Evolutionary conservation across 371 early-diverging fungal genomes (phyloP), one percentile per base, ranked within the genome.

Genomic region (Rhizomucor pusillus): DNA sequence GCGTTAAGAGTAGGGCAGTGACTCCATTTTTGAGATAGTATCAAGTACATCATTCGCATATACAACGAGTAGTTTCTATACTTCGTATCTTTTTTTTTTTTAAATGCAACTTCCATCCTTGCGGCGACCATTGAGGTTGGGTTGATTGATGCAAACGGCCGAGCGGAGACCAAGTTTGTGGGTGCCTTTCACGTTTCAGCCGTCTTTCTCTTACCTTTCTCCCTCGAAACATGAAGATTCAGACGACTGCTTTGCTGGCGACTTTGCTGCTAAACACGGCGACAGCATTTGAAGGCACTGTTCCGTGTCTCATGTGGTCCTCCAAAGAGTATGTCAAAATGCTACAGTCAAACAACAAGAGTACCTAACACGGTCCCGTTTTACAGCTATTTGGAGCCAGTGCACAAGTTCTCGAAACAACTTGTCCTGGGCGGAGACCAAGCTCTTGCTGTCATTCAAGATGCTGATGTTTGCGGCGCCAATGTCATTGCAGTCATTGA

Each of bases 401-500:
- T 46, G 19, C 35, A 41, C 29, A 25, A 57, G 4, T 34, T 43
- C 22, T 25, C 65, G 12, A 53, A 62, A n/a, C 78, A 78, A 44
- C 50, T 70, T 20, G 59, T 74, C 34, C 50, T 78, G 19, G 52
- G 52, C 19, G 57, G 62, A 12, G 50, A 63, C 24, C 65, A 66
- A 33, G 78, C 71, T 13, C 44, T 63, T 47, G 45, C 58, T 23
- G 29, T 48, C 44, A 69, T 70, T 25, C 64, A 73, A 9, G 60
- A 67, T 10, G 35, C 65, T 18, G 61, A 67, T 55, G 57, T 73
- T 29, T 78, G 78, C 46, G 59, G 65, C 24, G 69, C 71, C 19
- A 65, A 73, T 50, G 47, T 69, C 10, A 59, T 78, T 44, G 71
- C 73, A 35, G 52, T 78, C 16, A 51, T 78, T 33, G 69, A 74